Conservation (phyloP, 306 rosid genomes). For the Trichosanthes truncata region DNA sequence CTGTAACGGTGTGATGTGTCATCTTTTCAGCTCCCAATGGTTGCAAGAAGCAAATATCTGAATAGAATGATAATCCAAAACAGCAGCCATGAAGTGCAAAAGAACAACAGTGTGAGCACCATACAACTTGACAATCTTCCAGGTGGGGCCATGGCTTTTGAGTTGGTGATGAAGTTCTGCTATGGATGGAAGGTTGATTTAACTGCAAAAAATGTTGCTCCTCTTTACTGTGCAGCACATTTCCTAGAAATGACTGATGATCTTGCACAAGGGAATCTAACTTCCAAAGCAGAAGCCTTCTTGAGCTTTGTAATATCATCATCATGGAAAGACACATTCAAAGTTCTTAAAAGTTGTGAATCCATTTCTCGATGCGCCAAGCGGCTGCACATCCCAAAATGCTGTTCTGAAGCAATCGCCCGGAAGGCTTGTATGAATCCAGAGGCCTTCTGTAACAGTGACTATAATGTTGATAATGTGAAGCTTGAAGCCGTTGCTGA, state of each 20-base stretch:
- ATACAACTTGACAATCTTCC: conserved; percentile 55
- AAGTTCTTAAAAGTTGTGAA: conserved; percentile 63
- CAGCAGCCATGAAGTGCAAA: conserved; percentile 21
- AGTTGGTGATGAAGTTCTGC: conserved; percentile 57
- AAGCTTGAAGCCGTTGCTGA: conserved; percentile 12
- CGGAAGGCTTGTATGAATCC: conserved; percentile 46
- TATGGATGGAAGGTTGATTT: conserved; percentile 72
- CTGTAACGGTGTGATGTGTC: neutral
- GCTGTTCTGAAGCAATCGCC: conserved; percentile 61
- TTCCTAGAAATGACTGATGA: conserved; percentile 80
- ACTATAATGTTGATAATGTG: conserved; percentile 4
- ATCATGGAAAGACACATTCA: conserved; percentile 70
- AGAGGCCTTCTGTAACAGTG: conserved; percentile 22
- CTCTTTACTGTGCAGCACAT: conserved; percentile 55
- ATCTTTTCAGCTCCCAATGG: conserved; percentile 55
- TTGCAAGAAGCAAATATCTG: conserved; percentile 62
- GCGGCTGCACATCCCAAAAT: conserved; percentile 34
- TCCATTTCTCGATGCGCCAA: conserved; percentile 53
- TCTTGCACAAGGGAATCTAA: conserved; percentile 53
- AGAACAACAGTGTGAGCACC: conserved; percentile 7
- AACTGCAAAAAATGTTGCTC: conserved; percentile 40
- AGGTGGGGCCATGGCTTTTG: conserved; percentile 51
- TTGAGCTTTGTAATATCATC: conserved; percentile 44
- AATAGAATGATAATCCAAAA: conserved; percentile 53
- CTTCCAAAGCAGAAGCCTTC: conserved; percentile 53